These are phyloP conservation scores for Meripilus lineatus DNA, from an alignment of 1,284 basidiomycete species.

Conservation along the genomic window DNA sequence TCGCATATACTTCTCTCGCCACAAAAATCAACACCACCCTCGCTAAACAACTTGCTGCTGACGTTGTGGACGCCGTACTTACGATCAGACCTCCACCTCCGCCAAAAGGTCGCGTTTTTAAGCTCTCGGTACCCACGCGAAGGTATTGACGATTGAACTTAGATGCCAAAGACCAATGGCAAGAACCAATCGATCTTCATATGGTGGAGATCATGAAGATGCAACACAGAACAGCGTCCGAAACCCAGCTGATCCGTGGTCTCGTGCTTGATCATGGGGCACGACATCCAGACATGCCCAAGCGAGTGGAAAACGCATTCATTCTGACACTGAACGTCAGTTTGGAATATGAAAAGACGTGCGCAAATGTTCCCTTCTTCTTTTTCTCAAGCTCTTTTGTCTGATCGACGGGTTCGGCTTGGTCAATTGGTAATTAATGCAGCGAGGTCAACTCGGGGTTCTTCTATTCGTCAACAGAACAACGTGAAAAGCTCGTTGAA, in stretches of 20 bases:
- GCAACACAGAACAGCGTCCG: constrained; percentile 97
- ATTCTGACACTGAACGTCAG: constrained; percentile 97
- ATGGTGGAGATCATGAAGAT: constrained; percentile 99
- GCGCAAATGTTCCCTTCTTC: constrained; percentile 31
- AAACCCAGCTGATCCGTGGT: constrained; percentile 96
- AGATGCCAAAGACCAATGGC: constrained; percentile 65
- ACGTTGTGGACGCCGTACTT: constrained; percentile 94
- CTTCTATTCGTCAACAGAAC: constrained; percentile 99
- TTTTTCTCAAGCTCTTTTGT: constrained; percentile 10
- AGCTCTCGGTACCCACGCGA: constrained; percentile 16
- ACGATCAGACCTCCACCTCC: constrained; percentile 78
- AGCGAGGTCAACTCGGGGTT: constrained; percentile 99
- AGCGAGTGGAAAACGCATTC: constrained; percentile 95
- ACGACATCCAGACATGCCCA: constrained; percentile 99
- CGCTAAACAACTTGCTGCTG: constrained; percentile 86
- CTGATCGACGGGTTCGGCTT: constrained; percentile 12
- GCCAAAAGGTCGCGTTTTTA: constrained; percentile 40
- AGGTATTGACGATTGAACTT: constrained; percentile 7
- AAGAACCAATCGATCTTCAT: constrained; percentile 94
- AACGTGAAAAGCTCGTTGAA: constrained; percentile 98
- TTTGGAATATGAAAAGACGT: constrained; percentile 99
- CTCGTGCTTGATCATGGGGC: constrained; percentile 96
- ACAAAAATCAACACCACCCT: constrained; percentile 88
- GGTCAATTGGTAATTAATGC: constrained; percentile 14
- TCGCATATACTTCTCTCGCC: constrained; percentile 91